Evolutionary conservation across 495 filamentous ascomycete species (phyloP), one percentile per base, ranked within the genome.

Genomic region (Neurospora sp.): DNA sequence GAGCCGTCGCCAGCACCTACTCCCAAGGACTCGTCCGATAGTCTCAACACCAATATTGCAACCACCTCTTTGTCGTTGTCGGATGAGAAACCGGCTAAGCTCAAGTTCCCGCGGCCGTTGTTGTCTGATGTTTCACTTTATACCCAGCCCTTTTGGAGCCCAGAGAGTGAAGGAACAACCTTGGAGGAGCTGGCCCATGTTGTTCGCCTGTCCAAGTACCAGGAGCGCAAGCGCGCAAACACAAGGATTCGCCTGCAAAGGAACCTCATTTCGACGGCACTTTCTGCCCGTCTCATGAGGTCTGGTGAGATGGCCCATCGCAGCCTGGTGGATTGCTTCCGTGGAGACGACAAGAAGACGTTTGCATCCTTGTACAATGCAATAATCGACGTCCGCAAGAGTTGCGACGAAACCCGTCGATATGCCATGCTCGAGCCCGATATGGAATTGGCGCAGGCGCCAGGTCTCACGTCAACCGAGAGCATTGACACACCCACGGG

Each of bases 321-420:
- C 21, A 93, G 92, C 75, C 84, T 99, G 78, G 92, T 96, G 75
- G 94, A 99, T 78, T 89, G 89, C 78, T 93, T 97, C 81, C 92
- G 92, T 76, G 90, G 91, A 69, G 94, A 97, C 79, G 93, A 98
- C 81, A 97, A 96, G 84, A 90, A 90, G 77, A 90, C 87, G 76
- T 99, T 99, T 83, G 92, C 91, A 71, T 88, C 88, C 78, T 85
- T 97, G 69, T 97, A 94, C 81, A 92, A 95, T 85, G 91, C 93
- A 70, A 86, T 97, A 74, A 90, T 94, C 83, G 93, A 97, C 82
- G 91, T 97, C 70, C 89, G 92, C 82, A 92, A 92, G 78, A 93
- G 92, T 36, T 97, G 93, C 85, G 90, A 92, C 78, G 88, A 89
- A 73, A 90, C 88, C 38, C 85, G 89, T 72, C 85, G 88, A 39